Evolutionary conservation across 2,329 filamentous ascomycete genomes (phyloP).

Genomic region (Mycogone perniciosa): DNA sequence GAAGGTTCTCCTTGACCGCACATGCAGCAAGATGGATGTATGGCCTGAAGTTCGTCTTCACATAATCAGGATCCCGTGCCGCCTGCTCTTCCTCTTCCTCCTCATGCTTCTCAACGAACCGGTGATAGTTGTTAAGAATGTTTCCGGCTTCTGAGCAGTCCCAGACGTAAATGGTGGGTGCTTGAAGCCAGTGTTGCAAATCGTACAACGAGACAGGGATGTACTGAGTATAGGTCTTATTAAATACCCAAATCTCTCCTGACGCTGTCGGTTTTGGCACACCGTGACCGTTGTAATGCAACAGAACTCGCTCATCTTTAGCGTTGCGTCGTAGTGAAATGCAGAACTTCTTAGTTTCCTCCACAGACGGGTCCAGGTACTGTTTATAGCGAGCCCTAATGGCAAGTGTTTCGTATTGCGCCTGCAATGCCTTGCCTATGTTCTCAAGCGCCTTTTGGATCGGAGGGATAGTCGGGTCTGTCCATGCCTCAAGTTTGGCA

Average conservation of each 20-base stretch:
- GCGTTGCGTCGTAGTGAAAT: conserved; percentile 84
- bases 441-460: conserved; percentile 83
- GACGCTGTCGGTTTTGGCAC: conserved; percentile 93
- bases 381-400: conserved; percentile 97
- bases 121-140: conserved; percentile 90
- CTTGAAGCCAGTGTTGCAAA: conserved; percentile 89
- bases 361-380: conserved; percentile 90
- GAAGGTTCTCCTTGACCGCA: conserved; percentile 81
- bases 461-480: conserved; percentile 77
- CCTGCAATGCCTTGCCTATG: conserved; percentile 92
- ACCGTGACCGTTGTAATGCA: conserved; percentile 98
- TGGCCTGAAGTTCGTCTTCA: conserved; percentile 62
- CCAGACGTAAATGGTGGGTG: conserved; percentile 94
- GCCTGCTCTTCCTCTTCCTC: conserved; percentile 74
- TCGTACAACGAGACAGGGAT: conserved; percentile 96
- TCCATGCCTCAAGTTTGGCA: conserved; percentile 93
- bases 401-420: conserved; percentile 92
- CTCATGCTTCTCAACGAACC: conserved; percentile 92
- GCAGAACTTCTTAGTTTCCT: conserved; percentile 96
- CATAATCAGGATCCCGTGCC: conserved; percentile 73
- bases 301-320: conserved; percentile 91
- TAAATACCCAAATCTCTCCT: conserved; percentile 99
- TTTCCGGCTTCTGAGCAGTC: conserved; percentile 96
- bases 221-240: conserved; percentile 97
- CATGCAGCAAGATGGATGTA: conserved; percentile 92